Conservation (phyloP, 129 eudicot species). For the Deinandra increscens region DNA sequence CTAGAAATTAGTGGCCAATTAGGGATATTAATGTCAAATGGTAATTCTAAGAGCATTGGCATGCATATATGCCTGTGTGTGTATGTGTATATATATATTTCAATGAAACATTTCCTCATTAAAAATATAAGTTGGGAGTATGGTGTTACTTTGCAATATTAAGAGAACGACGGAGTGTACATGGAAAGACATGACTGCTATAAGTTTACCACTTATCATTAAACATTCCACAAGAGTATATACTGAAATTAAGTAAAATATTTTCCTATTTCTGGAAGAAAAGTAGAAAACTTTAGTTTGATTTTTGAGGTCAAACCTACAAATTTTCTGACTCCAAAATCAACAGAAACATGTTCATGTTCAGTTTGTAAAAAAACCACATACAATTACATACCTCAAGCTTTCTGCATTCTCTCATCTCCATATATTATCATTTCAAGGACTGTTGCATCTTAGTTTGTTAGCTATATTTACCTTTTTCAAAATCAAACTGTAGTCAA, state of each 20-base stretch:
- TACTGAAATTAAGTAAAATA: neutral
- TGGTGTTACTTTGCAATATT: neutral
- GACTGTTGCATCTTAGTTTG: neutral
- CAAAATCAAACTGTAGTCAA: too few relatives aligned
- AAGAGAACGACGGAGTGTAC: neutral
- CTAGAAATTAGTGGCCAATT: neutral
- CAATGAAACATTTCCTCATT: neutral
- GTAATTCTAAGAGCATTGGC: too few relatives aligned
- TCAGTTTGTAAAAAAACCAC: neutral
- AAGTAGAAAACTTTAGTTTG: neutral
- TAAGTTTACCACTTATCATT: neutral
- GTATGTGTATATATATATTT: neutral
- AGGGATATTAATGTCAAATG: neutral
- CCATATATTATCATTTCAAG: neutral
- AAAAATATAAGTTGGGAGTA: neutral
- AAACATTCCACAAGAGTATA: neutral
- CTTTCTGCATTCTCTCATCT: neutral
- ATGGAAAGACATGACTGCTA: neutral
- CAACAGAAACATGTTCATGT: neutral
- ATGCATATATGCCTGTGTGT: neutral
- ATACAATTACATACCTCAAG: neutral
- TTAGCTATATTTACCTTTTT: neutral
- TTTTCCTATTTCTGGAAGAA: neutral
- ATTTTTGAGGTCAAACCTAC: neutral
- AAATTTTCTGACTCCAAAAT: neutral